Evolutionary conservation across 345 rosid species (phyloP).

Genomic region (Microcos paniculata): DNA sequence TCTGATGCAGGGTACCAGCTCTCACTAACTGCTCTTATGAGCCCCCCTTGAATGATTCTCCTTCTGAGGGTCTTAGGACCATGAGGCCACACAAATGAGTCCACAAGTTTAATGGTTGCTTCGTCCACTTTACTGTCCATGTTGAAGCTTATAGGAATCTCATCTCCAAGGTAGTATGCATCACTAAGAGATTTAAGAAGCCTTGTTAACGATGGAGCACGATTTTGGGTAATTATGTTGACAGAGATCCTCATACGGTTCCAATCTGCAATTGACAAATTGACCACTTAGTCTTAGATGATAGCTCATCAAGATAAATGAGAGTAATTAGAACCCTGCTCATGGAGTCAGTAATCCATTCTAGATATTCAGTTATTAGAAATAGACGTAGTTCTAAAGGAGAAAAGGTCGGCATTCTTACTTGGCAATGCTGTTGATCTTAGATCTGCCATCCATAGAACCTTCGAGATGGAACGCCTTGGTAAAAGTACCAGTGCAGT

Average conservation of each 20-base stretch:
- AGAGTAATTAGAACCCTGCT: too few species aligned
- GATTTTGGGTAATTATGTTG: conserved; percentile 89
- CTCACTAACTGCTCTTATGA: conserved; percentile 97
- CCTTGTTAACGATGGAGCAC: conserved; percentile 63
- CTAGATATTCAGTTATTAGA: not conserved
- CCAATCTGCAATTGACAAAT: conserved; percentile 65
- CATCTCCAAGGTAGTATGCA: conserved; percentile 84
- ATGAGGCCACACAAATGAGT: conserved; percentile 85
- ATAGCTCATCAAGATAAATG: not conserved
- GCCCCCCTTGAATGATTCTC: conserved; percentile 97
- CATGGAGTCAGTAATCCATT: too few species aligned
- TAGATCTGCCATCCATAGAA: conserved; percentile 98
- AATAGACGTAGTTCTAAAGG: not conserved
- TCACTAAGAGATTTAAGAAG: conserved; percentile 72
- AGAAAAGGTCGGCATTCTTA: conserved; percentile 39
- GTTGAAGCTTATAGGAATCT: conserved; percentile 85
- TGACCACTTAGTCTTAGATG: not conserved
- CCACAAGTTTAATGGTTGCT: conserved; percentile 69
- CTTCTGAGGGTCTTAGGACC: conserved; percentile 85
- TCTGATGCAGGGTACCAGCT: conserved; percentile 97
- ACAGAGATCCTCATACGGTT: conserved; percentile 83
- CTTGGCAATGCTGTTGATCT: conserved; percentile 92
- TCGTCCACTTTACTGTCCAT: conserved; percentile 95
- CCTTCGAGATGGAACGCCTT: conserved; percentile 67
- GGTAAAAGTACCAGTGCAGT: conserved; percentile 70